Percentiles rank a stretch among this genome's conserved stretches.
These are phyloP conservation scores for Fomitopsis pinicola DNA, from an alignment of 1,284 basidiomycete species.

Conservation along the genomic window DNA sequence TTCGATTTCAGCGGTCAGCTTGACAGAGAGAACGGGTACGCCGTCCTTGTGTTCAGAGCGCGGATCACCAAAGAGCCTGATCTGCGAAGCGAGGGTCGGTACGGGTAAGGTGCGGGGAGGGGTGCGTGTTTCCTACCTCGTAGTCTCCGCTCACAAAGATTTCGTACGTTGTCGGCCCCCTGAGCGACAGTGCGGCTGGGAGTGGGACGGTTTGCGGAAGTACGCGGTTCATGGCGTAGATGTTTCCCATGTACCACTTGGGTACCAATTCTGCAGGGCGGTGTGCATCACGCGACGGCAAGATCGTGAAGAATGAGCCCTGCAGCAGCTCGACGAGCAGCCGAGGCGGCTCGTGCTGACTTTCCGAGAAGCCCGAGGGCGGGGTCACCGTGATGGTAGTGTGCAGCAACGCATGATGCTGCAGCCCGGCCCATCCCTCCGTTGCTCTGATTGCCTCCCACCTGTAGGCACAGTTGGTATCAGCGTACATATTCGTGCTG, in stretches of 20 bases:
- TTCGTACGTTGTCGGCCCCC: constrained; percentile 43
- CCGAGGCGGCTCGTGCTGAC: constrained; percentile 23
- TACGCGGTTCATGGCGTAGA: constrained; percentile 56
- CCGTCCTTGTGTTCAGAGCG: not conserved
- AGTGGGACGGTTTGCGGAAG: constrained; percentile 46
- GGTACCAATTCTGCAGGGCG: constrained; percentile 29
- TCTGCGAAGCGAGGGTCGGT: constrained; percentile 40
- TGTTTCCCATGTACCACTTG: constrained; percentile 71
- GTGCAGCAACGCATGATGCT: constrained; percentile 67
- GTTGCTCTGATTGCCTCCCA: constrained; percentile 65
- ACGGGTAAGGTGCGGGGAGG: constrained; percentile 1
- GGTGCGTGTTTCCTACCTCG: constrained; percentile 44
- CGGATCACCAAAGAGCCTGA: constrained; percentile 77
- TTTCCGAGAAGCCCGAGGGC: constrained; percentile 22
- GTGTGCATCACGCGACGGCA: constrained; percentile 33
- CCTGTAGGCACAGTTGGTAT: constrained; percentile 28
- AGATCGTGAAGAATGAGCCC: constrained; percentile 65
- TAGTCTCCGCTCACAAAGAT: constrained; percentile 66
- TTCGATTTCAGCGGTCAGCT: constrained; percentile 41
- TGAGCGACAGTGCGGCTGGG: constrained; percentile 39
- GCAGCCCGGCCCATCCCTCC: constrained; percentile 80
- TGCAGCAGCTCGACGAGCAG: constrained; percentile 46
- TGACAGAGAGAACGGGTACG: constrained; percentile 47
- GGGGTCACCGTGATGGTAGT: constrained; percentile 55
- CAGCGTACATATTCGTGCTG: not conserved